A percentile compares a stretch with the other conserved stretches of the same genome.
These are phyloP conservation scores for Aspergillus sp. DNA, from an alignment of 2,329 filamentous ascomycete species.

Conservation along the genomic window DNA sequence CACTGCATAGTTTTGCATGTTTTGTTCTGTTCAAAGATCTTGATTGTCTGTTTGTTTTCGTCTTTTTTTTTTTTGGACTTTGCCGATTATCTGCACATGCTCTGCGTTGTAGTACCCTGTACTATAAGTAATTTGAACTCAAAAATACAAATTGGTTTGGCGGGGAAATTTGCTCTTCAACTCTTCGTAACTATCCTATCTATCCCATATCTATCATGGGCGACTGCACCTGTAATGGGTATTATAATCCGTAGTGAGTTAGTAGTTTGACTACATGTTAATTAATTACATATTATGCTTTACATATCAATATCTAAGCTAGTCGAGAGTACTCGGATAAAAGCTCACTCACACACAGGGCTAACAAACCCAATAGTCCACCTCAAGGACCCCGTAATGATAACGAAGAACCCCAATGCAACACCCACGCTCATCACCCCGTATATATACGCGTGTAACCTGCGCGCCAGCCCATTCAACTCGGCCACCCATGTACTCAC, in stretches of 20 bases:
- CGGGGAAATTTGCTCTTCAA: conserved; percentile 22
- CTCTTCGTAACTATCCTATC: neutral
- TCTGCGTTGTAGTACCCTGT: conserved; percentile 35
- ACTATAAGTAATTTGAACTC: conserved; percentile 40
- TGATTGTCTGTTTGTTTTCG: neutral
- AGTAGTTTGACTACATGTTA: neutral
- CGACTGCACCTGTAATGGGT: neutral
- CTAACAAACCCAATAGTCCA: conserved; percentile 49
- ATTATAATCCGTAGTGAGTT: neutral
- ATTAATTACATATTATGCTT: neutral
- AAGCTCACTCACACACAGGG: conserved; percentile 30
- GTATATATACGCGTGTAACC: conserved; percentile 62
- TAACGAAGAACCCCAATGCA: conserved; percentile 50
- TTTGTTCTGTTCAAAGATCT: conserved; percentile 13
- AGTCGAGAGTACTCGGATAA: neutral
- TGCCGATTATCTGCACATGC: conserved; percentile 27
- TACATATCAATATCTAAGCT: neutral
- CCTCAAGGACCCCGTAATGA: conserved; percentile 57
- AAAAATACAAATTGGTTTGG: conserved; percentile 29
- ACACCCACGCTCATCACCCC: conserved; percentile 48
- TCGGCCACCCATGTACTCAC: conserved; percentile 68
- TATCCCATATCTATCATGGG: neutral
- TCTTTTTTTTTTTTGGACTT: neutral
- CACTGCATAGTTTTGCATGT: conserved; percentile 5
- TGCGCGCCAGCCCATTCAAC: conserved; percentile 52